A percentile compares a stretch with the other conserved stretches of the same genome.
phyloP scores from a whole-genome alignment of 2,329 filamentous ascomycete species.

The Kalaharituber pfeilii region DNA sequence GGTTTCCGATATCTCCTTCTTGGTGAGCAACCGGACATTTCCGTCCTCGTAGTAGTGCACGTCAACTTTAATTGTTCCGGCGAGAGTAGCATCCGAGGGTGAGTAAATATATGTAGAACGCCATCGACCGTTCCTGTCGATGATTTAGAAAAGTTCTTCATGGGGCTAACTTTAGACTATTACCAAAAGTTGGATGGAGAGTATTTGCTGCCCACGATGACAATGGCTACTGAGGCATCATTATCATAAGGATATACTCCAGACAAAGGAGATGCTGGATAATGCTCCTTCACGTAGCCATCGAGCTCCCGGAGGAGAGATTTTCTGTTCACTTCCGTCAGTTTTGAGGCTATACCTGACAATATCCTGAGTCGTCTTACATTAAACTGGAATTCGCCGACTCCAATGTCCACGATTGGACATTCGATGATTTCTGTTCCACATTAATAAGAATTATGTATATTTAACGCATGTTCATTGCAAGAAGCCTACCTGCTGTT shows the following conservation, averaged over 20 bases:
- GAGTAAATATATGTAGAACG: slow-evolving; percentile 70
- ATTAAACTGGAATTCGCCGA: slow-evolving; percentile 60
- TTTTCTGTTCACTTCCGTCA: slow-evolving; percentile 38
- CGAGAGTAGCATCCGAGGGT: slow-evolving; percentile 48
- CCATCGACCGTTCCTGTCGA: slow-evolving; percentile 77
- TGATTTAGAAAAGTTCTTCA: neutral
- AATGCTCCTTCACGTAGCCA: slow-evolving; percentile 72
- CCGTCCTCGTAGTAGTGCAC: slow-evolving; percentile 99
- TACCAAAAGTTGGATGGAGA: slow-evolving; percentile 96
- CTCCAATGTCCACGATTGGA: slow-evolving; percentile 64
- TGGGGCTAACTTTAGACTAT: too few relatives aligned
- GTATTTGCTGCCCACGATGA: slow-evolving; percentile 91
- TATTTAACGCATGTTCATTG: slow-evolving; percentile 11
- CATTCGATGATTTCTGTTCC: slow-evolving; percentile 57
- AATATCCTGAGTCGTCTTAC: slow-evolving; percentile 36
- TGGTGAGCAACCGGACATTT: slow-evolving; percentile 85
- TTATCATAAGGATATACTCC: slow-evolving; percentile 68
- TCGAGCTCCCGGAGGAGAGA: slow-evolving; percentile 63
- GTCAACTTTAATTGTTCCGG: slow-evolving; percentile 74
- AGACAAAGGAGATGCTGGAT: slow-evolving; percentile 52
- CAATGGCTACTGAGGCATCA: slow-evolving; percentile 57
- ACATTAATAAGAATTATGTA: neutral
- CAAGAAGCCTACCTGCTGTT: slow-evolving; percentile 42
- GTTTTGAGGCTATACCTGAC: neutral
- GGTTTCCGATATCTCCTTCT: slow-evolving; percentile 50